These are phyloP conservation scores for Chaetomium tenue DNA, from an alignment of 495 filamentous ascomycete genomes.

Conservation along the genomic window DNA sequence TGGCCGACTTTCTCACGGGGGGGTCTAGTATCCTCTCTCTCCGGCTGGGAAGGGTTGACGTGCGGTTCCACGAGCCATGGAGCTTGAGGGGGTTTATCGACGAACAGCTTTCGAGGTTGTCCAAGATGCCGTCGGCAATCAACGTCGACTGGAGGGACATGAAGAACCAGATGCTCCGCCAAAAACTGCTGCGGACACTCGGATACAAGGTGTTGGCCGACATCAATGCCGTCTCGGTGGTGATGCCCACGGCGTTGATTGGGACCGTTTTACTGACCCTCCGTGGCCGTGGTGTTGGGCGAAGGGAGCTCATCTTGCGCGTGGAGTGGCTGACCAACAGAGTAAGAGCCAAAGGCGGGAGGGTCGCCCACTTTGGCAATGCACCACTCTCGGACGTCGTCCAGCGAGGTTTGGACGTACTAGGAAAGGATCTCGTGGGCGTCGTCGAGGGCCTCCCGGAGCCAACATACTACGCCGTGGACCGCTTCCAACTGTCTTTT, in stretches of 20 bases:
- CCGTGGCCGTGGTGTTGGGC: constrained; percentile 87
- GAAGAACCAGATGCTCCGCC: constrained; percentile 46
- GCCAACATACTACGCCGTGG: constrained; percentile 87
- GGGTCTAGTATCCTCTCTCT: constrained; percentile 82
- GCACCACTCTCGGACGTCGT: constrained; percentile 77
- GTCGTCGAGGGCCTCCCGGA: constrained; percentile 74
- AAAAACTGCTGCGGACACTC: constrained; percentile 72
- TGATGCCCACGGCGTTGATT: constrained; percentile 95
- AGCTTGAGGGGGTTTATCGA: constrained; percentile 75
- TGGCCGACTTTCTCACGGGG: constrained; percentile 80
- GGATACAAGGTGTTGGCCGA: constrained; percentile 90
- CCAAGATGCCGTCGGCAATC: constrained; percentile 39
- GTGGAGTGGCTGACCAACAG: constrained; percentile 87
- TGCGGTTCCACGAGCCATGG: constrained; percentile 95
- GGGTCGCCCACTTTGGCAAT: constrained; percentile 89
- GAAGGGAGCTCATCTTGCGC: constrained; percentile 75
- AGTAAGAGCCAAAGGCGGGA: constrained; percentile 78
- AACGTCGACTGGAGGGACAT: constrained; percentile 45
- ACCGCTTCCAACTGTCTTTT: constrained; percentile 94
- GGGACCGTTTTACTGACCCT: constrained; percentile 91
- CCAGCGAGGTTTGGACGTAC: constrained; percentile 82
- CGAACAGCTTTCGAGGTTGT: constrained; percentile 60
- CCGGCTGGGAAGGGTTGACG: constrained; percentile 86
- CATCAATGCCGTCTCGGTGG: constrained; percentile 93
- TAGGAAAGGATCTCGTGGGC: constrained; percentile 85